A percentile compares a stretch with the other conserved stretches of the same genome.
Conservation (phyloP, 2,329 filamentous ascomycete genomes). For the Penicillium sp. region DNA sequence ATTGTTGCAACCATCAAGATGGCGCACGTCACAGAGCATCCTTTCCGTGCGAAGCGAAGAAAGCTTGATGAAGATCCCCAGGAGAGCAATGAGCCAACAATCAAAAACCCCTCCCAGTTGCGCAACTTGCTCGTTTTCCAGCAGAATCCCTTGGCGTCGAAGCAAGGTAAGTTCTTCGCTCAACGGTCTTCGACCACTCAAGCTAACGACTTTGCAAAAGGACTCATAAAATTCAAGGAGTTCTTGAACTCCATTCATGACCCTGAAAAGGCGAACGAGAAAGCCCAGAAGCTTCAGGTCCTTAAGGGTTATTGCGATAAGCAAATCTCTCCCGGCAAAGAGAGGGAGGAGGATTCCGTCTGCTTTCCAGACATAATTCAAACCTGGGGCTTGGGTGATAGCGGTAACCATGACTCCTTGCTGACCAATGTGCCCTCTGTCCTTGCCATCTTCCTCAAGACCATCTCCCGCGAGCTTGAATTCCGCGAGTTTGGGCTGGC, state of each 20-base stretch:
- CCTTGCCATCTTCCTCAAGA: conserved; percentile 75
- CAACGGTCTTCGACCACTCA: neutral
- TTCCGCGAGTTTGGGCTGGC: conserved; percentile 72
- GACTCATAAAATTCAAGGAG: conserved; percentile 44
- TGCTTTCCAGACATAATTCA: conserved; percentile 79
- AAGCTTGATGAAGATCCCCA: conserved; percentile 33
- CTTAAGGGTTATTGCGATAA: conserved; percentile 52
- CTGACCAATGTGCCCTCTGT: conserved; percentile 78
- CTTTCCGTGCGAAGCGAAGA: conserved; percentile 39
- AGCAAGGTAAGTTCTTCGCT: conserved; percentile 62
- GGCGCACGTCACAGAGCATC: conserved; percentile 34
- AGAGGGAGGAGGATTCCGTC: conserved; percentile 57
- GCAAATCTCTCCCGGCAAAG: conserved; percentile 49
- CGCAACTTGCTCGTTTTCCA: conserved; percentile 67
- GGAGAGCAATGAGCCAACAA: conserved; percentile 18
- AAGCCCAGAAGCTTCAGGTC: conserved; percentile 41
- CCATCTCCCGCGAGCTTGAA: conserved; percentile 70
- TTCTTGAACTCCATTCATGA: conserved; percentile 43
- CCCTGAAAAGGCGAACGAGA: conserved; percentile 35
- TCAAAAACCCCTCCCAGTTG: conserved; percentile 61
- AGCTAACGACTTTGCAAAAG: conserved; percentile 23
- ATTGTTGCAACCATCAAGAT: conserved; percentile 21
- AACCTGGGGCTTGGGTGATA: conserved; percentile 79
- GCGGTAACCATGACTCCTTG: conserved; percentile 75
- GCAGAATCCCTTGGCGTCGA: conserved; percentile 60